Evolutionary conservation across 495 filamentous ascomycete species (phyloP).

Genomic region (Hypoxylon trugodes): DNA sequence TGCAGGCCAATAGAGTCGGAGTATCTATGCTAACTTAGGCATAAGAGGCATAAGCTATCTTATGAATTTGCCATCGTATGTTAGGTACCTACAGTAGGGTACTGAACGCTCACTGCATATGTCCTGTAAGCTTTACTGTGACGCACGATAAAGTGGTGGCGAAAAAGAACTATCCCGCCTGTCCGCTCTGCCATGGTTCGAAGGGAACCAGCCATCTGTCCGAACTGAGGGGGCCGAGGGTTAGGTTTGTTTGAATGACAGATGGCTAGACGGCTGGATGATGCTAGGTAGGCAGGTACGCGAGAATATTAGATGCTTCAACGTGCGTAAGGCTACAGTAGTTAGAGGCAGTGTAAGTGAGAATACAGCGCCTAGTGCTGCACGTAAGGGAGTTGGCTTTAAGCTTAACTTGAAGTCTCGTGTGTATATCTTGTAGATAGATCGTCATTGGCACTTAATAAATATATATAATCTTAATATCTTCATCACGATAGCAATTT

Average conservation of each 20-base stretch:
- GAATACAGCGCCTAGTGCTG: conserved; percentile 2
- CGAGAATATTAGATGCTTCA: conserved; percentile 2
- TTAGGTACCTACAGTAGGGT: no score
- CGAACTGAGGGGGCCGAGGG: conserved; percentile 15
- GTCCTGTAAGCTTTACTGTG: no score
- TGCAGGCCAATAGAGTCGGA: conserved; percentile 14
- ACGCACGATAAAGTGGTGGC: conserved; percentile 14
- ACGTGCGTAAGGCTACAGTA: conserved; percentile 19
- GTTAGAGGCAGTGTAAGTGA: conserved; percentile 14
- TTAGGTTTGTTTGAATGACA: conserved; percentile 30
- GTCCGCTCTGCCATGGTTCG: conserved; percentile 25
- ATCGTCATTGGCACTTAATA: background rate
- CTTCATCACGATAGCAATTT: background rate
- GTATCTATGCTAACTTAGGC: background rate
- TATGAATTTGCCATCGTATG: conserved; percentile 21
- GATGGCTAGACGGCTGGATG: conserved; percentile 1
- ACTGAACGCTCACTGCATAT: no score
- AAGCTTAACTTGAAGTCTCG: conserved; percentile 2
- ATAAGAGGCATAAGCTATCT: background rate
- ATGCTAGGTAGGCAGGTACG: background rate
- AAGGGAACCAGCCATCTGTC: conserved; percentile 17
- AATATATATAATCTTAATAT: background rate
- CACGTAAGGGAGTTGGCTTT: background rate
- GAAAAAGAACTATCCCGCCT: conserved; percentile 3
- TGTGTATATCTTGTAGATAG: background rate